These are phyloP conservation scores for Apiospora malaysiana DNA, from an alignment of 2,329 filamentous ascomycete species.

Conservation along the genomic window DNA sequence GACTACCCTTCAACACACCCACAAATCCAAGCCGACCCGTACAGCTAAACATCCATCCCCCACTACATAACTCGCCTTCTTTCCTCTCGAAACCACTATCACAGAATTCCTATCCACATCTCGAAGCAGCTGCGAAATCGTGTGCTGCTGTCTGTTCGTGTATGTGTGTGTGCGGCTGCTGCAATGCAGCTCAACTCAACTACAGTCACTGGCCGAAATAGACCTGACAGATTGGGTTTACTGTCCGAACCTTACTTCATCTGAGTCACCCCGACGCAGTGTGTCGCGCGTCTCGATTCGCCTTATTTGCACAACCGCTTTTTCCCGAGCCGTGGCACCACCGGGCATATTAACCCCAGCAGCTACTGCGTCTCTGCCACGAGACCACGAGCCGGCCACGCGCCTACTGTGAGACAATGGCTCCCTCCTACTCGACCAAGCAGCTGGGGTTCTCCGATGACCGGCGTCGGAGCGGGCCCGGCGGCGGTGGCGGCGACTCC, in stretches of 20 bases:
- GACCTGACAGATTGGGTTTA: neutral
- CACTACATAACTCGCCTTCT: neutral
- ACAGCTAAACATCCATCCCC: neutral
- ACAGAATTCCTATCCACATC: neutral
- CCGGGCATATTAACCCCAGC: neutral
- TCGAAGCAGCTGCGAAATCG: neutral
- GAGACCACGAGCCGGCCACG: slow-evolving; percentile 6
- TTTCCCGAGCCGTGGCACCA: slow-evolving; percentile 6
- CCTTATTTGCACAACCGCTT: neutral
- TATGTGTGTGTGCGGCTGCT: neutral
- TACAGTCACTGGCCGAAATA: neutral
- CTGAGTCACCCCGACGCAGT: neutral
- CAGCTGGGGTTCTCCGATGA: neutral
- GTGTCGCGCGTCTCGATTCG: neutral
- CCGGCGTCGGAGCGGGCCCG: neutral
- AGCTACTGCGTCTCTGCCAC: neutral
- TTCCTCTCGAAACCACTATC: neutral
- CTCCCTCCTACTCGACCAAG: neutral
- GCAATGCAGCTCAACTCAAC: neutral
- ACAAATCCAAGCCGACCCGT: neutral
- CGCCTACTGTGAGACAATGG: slow-evolving; percentile 2
- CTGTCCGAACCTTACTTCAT: neutral
- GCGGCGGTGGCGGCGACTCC: neutral
- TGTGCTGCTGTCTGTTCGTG: neutral
- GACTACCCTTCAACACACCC: neutral